Evolutionary conservation across 441 rosid genomes (phyloP), one percentile per base, ranked within the genome.

Genomic region (Codiaeum variegatum): DNA sequence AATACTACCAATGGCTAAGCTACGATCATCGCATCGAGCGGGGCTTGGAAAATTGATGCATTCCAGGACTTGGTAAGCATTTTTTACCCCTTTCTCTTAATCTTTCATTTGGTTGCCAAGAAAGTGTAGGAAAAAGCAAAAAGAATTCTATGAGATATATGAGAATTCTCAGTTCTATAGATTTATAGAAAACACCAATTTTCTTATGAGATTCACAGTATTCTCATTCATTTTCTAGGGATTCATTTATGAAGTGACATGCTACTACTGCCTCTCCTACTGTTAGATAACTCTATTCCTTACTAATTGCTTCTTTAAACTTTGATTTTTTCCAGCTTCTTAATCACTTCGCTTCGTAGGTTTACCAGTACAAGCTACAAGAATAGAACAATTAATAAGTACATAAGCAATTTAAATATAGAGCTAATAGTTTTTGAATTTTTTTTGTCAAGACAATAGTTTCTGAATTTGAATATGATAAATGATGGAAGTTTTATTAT

Each of bases 261-360:
- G 93, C 95, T 72, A 79, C 85, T 29, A 90, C 99, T 6, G 99
- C 99, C 79, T 91, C 97, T 75, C 85, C 97, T 40, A 91, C 94
- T 0, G 98, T 90, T 51, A 93, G 68, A 63, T 86, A 88, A 69
- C 91, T 83, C 98, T 89, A 91, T 67, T 90, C 94, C 55, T 86
- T 83, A 6, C 98, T 97, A 38, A 96, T 69, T 0, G 47, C 79
- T 55, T 89, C 95, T 0, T 87, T 72, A 62, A 87, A 85, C 70
- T 90, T 87, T 6, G 96, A 76, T 80, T 87, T 93, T 93, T 75
- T 86, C 87, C 52, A 95, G 78, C 83, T 93, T 93, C 91, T 96
- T 93, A 81, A 86, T 89, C 70, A 93, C 97, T 68, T 96, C 98
- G 40, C 91, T 88, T 82, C 89, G 87, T 18, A 98, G 99, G 76